Evolutionary conservation across 2,329 filamentous ascomycete genomes (phyloP), one percentile per base, ranked within the genome.

Genomic region (Magnaporthiopsis poae): DNA sequence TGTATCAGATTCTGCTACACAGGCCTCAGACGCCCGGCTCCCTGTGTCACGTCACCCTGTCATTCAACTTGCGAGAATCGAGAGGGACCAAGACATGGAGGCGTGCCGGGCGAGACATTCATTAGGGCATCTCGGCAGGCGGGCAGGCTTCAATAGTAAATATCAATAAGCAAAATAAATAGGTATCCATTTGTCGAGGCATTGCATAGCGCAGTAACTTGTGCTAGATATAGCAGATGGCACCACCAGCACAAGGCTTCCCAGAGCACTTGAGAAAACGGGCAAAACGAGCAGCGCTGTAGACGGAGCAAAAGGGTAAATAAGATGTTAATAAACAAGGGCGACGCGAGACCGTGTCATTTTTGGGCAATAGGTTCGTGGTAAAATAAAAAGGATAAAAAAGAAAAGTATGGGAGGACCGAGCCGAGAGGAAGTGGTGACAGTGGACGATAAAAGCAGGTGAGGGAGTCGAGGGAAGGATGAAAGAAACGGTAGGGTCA

Each of bases 391-490:
- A 66, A 36, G 67, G 64, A 31, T 31, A 31, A 31, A 31, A 52
- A 64, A 66, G 64, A 65, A 69, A 68, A 68, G 68, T 68, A 70
- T 71, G 68, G 65, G 66, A 60, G 60, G 67, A 66, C 69, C 12
- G 35, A 36, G 35, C 9, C 68, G 64, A 62, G 46, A 56, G 18
- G 46, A 25, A 25, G 46, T 25, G 13, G 18, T 56, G 46, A 21
- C 21, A 11, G n/a, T n/a, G 21, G 46, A 56, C 46, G 7, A 25
- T 9, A 25, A 25, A n/a, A 25, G 9, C 46, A 56, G n/a, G 13
- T n/a, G 46, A n/a, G 2, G 15, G 13, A 21, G 46, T 25, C 68
- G 69, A 68, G 66, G 63, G 35, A 36, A 36, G 2, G 9, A 36
- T 3, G 35, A 12, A 60, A 63, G 60, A 62, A 67, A 65, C 68